These are phyloP conservation scores for Ustilago sp. DNA, from an alignment of 1,284 basidiomycete species.

Conservation along the genomic window DNA sequence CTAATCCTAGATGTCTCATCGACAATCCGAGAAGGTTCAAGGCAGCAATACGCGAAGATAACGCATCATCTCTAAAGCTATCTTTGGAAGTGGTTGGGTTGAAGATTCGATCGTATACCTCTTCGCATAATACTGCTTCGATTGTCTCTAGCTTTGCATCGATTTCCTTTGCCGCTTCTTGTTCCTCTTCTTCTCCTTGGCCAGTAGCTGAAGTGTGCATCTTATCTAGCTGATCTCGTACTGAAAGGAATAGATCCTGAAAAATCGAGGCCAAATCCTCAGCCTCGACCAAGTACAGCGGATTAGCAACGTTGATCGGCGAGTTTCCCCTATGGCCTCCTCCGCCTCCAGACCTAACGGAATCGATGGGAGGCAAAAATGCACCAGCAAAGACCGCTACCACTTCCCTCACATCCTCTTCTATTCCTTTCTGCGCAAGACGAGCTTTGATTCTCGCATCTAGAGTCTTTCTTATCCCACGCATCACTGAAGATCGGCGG, in stretches of 20 bases:
- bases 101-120: slow-evolving; percentile 81
- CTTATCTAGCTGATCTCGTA: slow-evolving; percentile 72
- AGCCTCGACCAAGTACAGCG: slow-evolving; percentile 34
- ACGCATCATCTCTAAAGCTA: slow-evolving; percentile 83
- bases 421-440: not conserved
- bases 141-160: slow-evolving; percentile 76
- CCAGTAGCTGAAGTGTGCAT: slow-evolving; percentile 69
- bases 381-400: slow-evolving; percentile 32
- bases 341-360: not conserved
- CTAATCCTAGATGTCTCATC: slow-evolving; percentile 85
- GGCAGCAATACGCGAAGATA: slow-evolving; percentile 87
- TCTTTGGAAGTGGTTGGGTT: slow-evolving; percentile 80
- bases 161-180: slow-evolving; percentile 51
- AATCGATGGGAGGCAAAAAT: slow-evolving; percentile 30
- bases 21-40: slow-evolving; percentile 88
- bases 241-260: slow-evolving; percentile 79
- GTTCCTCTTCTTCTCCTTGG: not conserved
- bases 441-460: slow-evolving; percentile 18
- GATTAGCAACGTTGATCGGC: slow-evolving; percentile 70
- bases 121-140: slow-evolving; percentile 77
- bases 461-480: slow-evolving; percentile 19
- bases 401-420: slow-evolving; percentile 12
- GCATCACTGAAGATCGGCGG: slow-evolving; percentile 25
- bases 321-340: not conserved
- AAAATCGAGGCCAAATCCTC: slow-evolving; percentile 74